phyloP scores from a whole-genome alignment of 2,329 filamentous ascomycete genomes.

The Diaporthe capsici region DNA sequence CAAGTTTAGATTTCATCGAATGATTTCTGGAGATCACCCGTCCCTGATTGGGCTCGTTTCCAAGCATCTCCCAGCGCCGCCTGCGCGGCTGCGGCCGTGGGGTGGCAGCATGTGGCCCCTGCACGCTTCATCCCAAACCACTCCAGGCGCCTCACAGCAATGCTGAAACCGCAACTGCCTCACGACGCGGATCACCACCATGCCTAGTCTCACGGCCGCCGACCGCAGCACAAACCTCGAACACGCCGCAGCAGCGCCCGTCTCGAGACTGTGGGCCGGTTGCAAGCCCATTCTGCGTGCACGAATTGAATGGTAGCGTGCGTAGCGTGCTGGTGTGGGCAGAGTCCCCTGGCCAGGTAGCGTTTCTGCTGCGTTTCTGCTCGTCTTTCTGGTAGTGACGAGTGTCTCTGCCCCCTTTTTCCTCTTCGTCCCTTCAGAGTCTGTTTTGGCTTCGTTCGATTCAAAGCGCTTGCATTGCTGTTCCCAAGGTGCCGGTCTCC shows the following conservation, averaged over 20 bases:
- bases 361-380: conserved; percentile 42
- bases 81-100: conserved; percentile 31
- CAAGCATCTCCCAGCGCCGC: conserved; percentile 22
- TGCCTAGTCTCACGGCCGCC: conserved; percentile 18
- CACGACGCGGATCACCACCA: conserved; percentile 39
- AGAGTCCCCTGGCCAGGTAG: conserved; percentile 30
- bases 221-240: conserved; percentile 44
- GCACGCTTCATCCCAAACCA: conserved; percentile 41
- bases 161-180: conserved; percentile 40
- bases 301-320: conserved; percentile 22
- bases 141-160: conserved; percentile 28
- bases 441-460: conserved; percentile 41
- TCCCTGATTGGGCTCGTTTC: conserved; percentile 29
- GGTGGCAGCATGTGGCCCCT: conserved; percentile 37
- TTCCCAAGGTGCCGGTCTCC: conserved; percentile 33
- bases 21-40: conserved; percentile 35
- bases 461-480: conserved; percentile 21
- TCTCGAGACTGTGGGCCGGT: conserved; percentile 37
- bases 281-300: conserved; percentile 16
- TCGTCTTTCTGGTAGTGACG: conserved; percentile 37
- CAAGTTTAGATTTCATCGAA: conserved; percentile 37
- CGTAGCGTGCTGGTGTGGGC: conserved; percentile 7
- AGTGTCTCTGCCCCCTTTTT: conserved; percentile 25
- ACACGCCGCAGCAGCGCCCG: conserved; percentile 28
- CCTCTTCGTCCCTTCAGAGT: conserved; percentile 32